These are phyloP conservation scores for Candida maltosa DNA, from an alignment of 805 yeast genomes.

Conservation along the genomic window DNA sequence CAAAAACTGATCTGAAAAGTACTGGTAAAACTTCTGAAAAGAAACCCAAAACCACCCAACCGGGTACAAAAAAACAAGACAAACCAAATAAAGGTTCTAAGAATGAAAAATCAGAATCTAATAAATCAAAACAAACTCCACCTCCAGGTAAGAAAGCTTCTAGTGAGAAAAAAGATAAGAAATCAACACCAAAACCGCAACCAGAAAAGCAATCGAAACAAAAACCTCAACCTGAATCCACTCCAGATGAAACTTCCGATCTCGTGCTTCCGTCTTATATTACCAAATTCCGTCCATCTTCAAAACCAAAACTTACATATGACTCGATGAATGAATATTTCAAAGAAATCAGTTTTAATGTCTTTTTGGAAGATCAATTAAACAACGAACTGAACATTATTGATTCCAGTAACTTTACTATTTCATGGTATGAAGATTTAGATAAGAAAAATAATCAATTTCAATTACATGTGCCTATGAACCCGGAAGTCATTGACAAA, in stretches of 20 bases:
- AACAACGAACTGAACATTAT: constrained; percentile 26
- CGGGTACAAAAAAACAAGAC: too few species aligned
- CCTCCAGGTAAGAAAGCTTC: background rate
- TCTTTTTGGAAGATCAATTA: constrained; percentile 59
- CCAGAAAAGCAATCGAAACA: background rate
- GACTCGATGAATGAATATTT: constrained; percentile 51
- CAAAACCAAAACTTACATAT: constrained; percentile 42
- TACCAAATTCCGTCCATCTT: constrained; percentile 27
- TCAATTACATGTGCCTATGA: constrained; percentile 39
- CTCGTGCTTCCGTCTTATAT: constrained; percentile 24
- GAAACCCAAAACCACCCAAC: too few species aligned
- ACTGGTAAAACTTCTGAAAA: too few species aligned
- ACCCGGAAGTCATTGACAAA: constrained; percentile 47
- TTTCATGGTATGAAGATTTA: constrained; percentile 51
- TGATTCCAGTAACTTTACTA: constrained; percentile 39
- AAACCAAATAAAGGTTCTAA: too few species aligned
- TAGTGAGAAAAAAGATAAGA: background rate
- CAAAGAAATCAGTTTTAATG: constrained; percentile 56
- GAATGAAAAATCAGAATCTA: too few species aligned
- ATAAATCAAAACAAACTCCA: too few species aligned
- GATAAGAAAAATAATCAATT: constrained; percentile 38
- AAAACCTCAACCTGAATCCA: constrained; percentile 1
- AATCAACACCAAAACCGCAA: background rate
- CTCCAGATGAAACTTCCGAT: constrained; percentile 5
- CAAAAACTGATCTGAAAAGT: too few species aligned